Conservation (phyloP, 2,329 filamentous ascomycete genomes). For the Colletotrichum euphorbiae region DNA sequence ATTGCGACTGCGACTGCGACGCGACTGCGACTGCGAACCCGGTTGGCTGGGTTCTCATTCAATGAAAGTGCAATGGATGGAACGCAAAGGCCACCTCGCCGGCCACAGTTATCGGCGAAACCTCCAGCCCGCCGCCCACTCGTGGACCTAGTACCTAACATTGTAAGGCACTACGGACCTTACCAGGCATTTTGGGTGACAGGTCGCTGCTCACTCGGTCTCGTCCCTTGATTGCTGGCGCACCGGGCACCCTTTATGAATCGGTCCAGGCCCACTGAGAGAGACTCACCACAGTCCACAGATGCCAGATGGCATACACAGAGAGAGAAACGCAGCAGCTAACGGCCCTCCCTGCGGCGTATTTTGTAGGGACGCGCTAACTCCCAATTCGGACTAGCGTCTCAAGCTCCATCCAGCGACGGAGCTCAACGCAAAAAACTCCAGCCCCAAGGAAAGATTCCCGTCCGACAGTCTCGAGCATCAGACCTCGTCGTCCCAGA, state of each 20-base stretch:
- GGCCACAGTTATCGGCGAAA: conserved; percentile 33
- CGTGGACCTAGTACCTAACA: no score
- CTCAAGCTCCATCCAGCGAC: conserved; percentile 49
- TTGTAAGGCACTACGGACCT: no score
- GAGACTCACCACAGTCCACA: not conserved
- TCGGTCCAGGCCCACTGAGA: not conserved
- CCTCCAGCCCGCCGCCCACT: not conserved
- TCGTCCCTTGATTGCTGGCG: not conserved
- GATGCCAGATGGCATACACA: no score
- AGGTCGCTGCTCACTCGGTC: not conserved
- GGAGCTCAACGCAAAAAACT: conserved; percentile 58
- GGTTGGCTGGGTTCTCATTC: conserved; percentile 13
- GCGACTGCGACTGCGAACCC: conserved; percentile 18
- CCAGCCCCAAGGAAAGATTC: conserved; percentile 54
- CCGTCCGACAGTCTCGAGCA: conserved; percentile 46
- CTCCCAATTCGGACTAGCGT: conserved; percentile 48
- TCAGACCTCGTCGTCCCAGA: conserved; percentile 44
- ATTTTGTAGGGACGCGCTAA: conserved; percentile 42
- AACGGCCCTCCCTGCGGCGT: conserved; percentile 37
- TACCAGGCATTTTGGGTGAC: no score
- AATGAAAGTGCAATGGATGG: not conserved
- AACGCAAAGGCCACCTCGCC: conserved; percentile 17
- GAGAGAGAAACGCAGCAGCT: not conserved
- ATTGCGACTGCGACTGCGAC: conserved; percentile 7
- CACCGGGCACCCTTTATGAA: no score